Conservation (phyloP, 140 eudicot species). For the Stevia rebaudiana region DNA sequence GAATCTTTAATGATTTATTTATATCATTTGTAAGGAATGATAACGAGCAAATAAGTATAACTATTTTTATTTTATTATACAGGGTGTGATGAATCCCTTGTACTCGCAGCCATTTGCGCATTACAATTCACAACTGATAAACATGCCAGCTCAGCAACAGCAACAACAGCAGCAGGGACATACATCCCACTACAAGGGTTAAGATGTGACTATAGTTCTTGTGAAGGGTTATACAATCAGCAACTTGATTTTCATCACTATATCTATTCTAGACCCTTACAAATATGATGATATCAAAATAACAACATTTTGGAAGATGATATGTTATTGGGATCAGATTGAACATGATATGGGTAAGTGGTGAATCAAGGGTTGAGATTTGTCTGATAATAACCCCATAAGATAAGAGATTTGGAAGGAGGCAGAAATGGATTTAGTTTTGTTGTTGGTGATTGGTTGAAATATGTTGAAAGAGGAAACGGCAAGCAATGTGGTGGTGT, state of each 20-base stretch:
- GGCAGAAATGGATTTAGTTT: slow-evolving; percentile 16
- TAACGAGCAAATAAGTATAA: not conserved
- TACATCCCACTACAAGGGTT: slow-evolving; percentile 69
- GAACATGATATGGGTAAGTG: slow-evolving; percentile 23
- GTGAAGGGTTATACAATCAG: slow-evolving; percentile 46
- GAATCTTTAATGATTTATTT: not conserved
- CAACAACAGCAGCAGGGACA: slow-evolving; percentile 68
- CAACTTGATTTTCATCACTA: slow-evolving; percentile 47
- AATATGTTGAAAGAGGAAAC: not conserved
- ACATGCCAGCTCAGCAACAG: slow-evolving; percentile 58
- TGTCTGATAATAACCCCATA: slow-evolving; percentile 38
- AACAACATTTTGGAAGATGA: slow-evolving; percentile 12
- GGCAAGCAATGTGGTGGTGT: not conserved
- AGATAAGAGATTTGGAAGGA: slow-evolving; percentile 13
- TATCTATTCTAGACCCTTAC: slow-evolving; percentile 28
- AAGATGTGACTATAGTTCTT: slow-evolving; percentile 8
- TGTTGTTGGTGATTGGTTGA: slow-evolving; percentile 12
- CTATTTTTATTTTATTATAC: slow-evolving; percentile 8
- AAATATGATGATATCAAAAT: slow-evolving; percentile 9
- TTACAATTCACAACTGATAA: slow-evolving; percentile 63
- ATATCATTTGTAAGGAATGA: too few relatives aligned
- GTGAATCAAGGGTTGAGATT: slow-evolving; percentile 39
- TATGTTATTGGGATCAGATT: slow-evolving; percentile 16
- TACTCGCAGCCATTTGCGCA: slow-evolving; percentile 89
- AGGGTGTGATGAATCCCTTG: slow-evolving; percentile 83